These are phyloP conservation scores for Mortierella claussenii DNA, from an alignment of 192 early-diverging fungal species.

Conservation along the genomic window DNA sequence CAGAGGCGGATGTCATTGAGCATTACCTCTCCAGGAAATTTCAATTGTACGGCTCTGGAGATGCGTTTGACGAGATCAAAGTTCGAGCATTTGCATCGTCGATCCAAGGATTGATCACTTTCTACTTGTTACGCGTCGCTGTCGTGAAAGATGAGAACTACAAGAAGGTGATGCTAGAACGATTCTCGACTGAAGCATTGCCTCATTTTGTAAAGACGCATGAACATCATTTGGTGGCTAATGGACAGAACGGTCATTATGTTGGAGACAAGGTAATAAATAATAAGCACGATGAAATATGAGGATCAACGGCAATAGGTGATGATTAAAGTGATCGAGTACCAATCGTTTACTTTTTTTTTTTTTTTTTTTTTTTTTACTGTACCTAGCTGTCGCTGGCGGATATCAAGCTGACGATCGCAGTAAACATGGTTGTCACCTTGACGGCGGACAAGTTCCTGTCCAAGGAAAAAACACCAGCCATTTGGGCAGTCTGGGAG, in stretches of 20 bases:
- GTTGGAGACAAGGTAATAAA: conserved; percentile 30
- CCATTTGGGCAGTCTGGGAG: conserved; percentile 31
- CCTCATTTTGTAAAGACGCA: conserved; percentile 14
- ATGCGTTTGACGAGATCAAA: conserved; percentile 37
- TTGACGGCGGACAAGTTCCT: conserved; percentile 21
- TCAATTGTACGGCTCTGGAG: conserved; percentile 4
- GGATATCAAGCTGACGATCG: conserved; percentile 16
- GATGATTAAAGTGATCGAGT: no score
- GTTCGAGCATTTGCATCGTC: conserved; percentile 20
- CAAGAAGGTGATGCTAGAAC: conserved; percentile 18
- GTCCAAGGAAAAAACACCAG: conserved; percentile 22
- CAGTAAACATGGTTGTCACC: background rate
- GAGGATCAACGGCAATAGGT: background rate
- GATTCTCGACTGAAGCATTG: conserved; percentile 13
- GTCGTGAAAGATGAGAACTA: conserved; percentile 9
- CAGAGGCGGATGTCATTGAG: conserved; percentile 32
- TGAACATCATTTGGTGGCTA: conserved; percentile 22
- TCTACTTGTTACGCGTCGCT: conserved; percentile 15
- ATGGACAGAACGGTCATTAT: conserved; percentile 28
- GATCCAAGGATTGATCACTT: conserved; percentile 3
- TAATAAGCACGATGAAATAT: background rate
- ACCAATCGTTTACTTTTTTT: no score
- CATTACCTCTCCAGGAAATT: conserved; percentile 27
- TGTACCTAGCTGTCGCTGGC: conserved; percentile 17
- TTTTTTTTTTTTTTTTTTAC: background rate